Evolutionary conservation across 164 flowering plant species (phyloP), one percentile per base, ranked within the genome.

Genomic region (Dillenia suffruticosa): DNA sequence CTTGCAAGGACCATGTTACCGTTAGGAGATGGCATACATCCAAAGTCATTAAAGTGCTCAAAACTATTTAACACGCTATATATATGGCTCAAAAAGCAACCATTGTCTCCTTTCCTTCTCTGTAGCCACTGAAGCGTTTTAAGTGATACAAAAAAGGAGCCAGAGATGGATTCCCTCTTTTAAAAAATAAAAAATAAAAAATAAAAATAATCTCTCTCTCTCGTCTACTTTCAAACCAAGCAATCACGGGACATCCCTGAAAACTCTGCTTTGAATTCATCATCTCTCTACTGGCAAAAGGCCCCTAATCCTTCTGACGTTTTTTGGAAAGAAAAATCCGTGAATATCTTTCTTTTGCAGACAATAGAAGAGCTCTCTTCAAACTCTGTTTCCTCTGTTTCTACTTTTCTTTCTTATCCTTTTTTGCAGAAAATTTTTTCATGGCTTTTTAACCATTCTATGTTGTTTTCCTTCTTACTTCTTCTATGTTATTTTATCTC

Each of bases 171-270:
- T 44, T 48, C 48, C 44, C 44, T 59, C 9, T 47, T 13, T 19
- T 19, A 19, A 32, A 32, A 5, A 32, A 32, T 4, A 32, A 4
- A 26, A 26, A 26, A 26, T 24, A 24, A 24, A 24, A 26, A 61
- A 17, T 13, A 45, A 66, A 22, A 53, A 16, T n/a, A 43, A 57
- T 53, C 56, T 54, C 55, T 64, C 46, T 26, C 58, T 63, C 66
- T 51, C 54, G 3, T 54, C 65, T 47, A 61, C 73, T 80, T 81
- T 78, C 61, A 67, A 80, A 68, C 76, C 74, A 65, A 67, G 81
- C 75, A 79, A 67, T 84, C 95, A 88, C 95, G 88, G 58, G 90
- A 69, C 66, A 43, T 71, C 77, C 78, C 75, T 88, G 92, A 83
- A 71, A 66, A 43, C 22, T 68, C 66, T 55, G 55, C 75, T 79